Evolutionary conservation across 176 grass and related monocot genomes (phyloP), one percentile per base, ranked within the genome.

Genomic region (Aegilops umbellulata): DNA sequence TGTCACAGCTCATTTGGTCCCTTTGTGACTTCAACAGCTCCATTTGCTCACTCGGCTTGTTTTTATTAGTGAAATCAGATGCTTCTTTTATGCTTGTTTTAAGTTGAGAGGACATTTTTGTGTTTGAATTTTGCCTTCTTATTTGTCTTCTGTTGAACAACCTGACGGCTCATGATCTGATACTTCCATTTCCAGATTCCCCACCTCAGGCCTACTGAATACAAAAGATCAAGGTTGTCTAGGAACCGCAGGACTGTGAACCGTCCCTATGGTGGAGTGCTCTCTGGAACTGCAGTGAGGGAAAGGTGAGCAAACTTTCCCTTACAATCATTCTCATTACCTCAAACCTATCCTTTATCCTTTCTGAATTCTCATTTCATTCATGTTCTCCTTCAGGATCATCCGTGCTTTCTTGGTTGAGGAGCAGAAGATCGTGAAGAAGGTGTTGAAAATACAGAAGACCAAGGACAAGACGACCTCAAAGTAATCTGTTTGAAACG

Each of bases 381-480:
- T 34, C 9, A 1, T 3, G 16, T 5, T 30, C 24, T 26, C 47
- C 57, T 80, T 62, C 84, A 97, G 93, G 91, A 98, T 95, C 83
- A 98, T 95, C 22, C 80, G 93, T 34, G 95, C 95, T 25, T 97
- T 97, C 70, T 77, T 97, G 82, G 95, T 97, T 44, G 95, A 98
- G 90, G 95, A 95, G 91, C 93, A 98, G 90, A 98, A 98, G 85
- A 98, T 98, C 85, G 95, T 98, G 82, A 98, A 98, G 91, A 98
- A 98, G 57, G 93, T 98, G 67, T 92, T 98, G 91, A 97, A 97
- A 89, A 68, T 97, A 76, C 93, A 97, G 86, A 97, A 97, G 65
- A 88, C 91, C 60, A 94, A 94, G 58, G 90, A 94, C 44, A 97
- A 97, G 86, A 85, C 87, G 6, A 14, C 86, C 29, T 81, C 92